Percentiles rank a stretch among this genome's conserved stretches.
Evolutionary conservation across 345 rosid species (phyloP).

Genomic region (Eucalyptus erythrocorys): DNA sequence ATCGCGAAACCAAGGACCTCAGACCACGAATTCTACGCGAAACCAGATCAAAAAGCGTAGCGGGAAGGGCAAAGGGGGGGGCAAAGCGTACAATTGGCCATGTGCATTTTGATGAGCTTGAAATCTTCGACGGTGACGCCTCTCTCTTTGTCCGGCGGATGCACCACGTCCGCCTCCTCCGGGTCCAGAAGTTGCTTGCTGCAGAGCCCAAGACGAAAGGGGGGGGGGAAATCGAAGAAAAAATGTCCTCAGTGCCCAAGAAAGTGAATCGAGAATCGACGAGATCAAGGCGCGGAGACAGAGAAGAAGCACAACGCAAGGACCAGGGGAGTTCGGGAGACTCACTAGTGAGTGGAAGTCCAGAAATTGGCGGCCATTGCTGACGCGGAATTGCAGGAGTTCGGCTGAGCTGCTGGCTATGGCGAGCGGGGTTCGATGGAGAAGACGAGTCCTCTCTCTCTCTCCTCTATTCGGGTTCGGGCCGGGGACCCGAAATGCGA

Average conservation of each 20-base stretch:
- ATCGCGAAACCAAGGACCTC: neutral
- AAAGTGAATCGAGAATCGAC: neutral
- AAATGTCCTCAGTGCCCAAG: neutral
- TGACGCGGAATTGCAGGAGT: neutral
- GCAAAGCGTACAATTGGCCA: constrained; percentile 52
- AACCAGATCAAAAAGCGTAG: neutral
- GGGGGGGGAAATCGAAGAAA: neutral
- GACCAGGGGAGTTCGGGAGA: neutral
- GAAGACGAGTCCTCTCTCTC: neutral
- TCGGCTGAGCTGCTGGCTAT: neutral
- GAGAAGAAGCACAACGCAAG: neutral
- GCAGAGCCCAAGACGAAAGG: neutral
- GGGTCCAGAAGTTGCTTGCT: constrained; percentile 87
- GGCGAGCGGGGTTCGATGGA: neutral
- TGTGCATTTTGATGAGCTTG: constrained; percentile 79
- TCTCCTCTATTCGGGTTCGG: neutral
- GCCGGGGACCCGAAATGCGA: neutral
- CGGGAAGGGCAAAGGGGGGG: neutral
- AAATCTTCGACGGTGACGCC: constrained; percentile 81
- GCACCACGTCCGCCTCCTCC: constrained; percentile 72
- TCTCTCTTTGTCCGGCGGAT: constrained; percentile 60
- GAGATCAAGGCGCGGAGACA: neutral
- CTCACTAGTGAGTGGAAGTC: constrained; percentile 79
- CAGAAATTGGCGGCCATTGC: constrained; percentile 92
- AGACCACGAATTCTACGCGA: neutral